Evolutionary conservation across 306 rosid genomes (phyloP).

Genomic region (Cucurbita ficifolia): DNA sequence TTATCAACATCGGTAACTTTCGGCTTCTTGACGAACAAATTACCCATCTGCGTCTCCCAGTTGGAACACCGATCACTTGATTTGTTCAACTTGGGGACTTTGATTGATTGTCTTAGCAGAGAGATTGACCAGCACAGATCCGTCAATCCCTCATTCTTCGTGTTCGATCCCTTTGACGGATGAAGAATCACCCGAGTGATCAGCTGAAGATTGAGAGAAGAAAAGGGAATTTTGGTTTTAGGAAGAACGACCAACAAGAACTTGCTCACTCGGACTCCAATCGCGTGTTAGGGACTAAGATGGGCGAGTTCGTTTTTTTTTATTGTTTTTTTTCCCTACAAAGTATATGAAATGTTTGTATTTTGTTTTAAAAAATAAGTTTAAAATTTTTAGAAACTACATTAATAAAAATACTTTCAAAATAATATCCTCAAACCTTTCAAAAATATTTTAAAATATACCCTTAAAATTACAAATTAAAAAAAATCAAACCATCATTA

Average conservation of each 20-base stretch:
- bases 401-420: too few relatives aligned
- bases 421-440: too few relatives aligned
- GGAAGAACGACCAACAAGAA: background rate
- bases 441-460: too few relatives aligned
- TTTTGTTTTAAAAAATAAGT: too few relatives aligned
- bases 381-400: too few relatives aligned
- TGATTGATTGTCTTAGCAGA: background rate
- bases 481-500: too few relatives aligned
- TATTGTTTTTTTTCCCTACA: too few relatives aligned
- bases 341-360: too few relatives aligned
- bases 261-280: background rate
- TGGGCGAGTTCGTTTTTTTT: background rate
- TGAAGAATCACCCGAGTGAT: background rate
- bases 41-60: conserved; percentile 46
- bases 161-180: background rate
- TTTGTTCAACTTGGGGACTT: background rate
- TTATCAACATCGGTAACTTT: conserved; percentile 90
- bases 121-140: conserved; percentile 3
- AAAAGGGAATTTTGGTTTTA: background rate
- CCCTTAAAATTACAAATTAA: too few relatives aligned
- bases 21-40: conserved; percentile 83
- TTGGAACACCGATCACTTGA: background rate
- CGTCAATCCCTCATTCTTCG: conserved; percentile 4
- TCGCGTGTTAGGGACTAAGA: background rate
- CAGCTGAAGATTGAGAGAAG: background rate